These are phyloP conservation scores for Torulaspora gathmanii DNA, from an alignment of 805 yeast species.

Conservation along the genomic window DNA sequence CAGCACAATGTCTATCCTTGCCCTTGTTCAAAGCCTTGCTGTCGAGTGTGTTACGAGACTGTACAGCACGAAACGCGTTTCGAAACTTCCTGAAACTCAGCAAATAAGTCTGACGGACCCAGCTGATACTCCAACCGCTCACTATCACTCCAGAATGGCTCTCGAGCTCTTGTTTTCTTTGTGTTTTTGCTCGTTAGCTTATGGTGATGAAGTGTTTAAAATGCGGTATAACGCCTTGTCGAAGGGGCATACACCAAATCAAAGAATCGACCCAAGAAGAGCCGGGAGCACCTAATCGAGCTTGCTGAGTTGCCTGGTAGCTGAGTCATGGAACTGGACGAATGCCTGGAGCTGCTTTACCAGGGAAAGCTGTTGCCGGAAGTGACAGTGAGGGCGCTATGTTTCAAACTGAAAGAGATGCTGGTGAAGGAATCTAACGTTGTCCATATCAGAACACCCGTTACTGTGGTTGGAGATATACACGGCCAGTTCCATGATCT, in stretches of 20 bases:
- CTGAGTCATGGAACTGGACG: conserved; percentile 52
- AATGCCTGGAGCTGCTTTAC: conserved; percentile 63
- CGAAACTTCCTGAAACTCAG: not conserved
- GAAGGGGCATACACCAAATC: conserved; percentile 1
- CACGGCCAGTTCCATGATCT: conserved; percentile 97
- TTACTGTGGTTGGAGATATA: conserved; percentile 94
- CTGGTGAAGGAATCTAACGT: conserved; percentile 80
- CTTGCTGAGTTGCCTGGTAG: not conserved
- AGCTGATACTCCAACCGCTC: not conserved
- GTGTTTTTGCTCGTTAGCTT: not conserved
- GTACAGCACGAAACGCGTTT: not conserved
- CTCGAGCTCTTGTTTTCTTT: not conserved
- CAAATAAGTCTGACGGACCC: not conserved
- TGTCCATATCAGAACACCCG: conserved; percentile 76
- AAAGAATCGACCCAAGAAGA: not conserved
- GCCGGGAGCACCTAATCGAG: not conserved
- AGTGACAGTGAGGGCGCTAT: conserved; percentile 61
- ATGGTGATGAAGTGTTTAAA: not conserved
- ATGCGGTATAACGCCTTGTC: not conserved
- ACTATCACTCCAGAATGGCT: not conserved
- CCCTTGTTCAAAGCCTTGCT: not conserved
- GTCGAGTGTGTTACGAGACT: not conserved
- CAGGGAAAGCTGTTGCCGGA: conserved; percentile 65
- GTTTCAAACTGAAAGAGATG: conserved; percentile 78
- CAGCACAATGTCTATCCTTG: not conserved